Evolutionary conservation across 2,329 filamentous ascomycete genomes (phyloP).

Genomic region (Trichoderma sp.): DNA sequence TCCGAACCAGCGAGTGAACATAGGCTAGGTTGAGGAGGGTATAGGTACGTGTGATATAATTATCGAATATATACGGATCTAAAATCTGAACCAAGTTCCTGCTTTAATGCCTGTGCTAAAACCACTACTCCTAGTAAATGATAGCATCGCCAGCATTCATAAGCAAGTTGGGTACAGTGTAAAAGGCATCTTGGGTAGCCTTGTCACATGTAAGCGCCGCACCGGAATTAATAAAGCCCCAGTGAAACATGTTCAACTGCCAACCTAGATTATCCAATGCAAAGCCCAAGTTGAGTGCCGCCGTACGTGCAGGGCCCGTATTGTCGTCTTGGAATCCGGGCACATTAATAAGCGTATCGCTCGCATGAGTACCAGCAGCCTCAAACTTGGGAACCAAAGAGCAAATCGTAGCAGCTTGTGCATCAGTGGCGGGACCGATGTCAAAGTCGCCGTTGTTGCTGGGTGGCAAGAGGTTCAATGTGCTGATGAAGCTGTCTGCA

Average conservation of each 20-base stretch:
- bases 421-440: background rate
- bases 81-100: background rate
- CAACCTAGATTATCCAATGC: background rate
- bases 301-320: background rate
- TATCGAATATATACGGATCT: background rate
- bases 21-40: background rate
- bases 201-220: background rate
- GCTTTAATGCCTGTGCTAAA: background rate
- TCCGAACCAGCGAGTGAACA: background rate
- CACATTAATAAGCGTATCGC: background rate
- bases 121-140: background rate
- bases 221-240: background rate
- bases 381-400: background rate
- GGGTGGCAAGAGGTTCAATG: background rate
- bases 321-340: background rate
- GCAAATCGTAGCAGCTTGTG: background rate
- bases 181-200: background rate
- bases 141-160: background rate
- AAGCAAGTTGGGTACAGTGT: background rate
- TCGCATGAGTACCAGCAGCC: background rate
- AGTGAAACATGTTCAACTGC: background rate
- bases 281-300: background rate
- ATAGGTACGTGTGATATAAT: background rate
- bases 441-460: background rate
- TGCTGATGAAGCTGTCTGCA: background rate